Evolutionary conservation across 805 yeast species (phyloP).

Genomic region (Brettanomyces sp.): DNA sequence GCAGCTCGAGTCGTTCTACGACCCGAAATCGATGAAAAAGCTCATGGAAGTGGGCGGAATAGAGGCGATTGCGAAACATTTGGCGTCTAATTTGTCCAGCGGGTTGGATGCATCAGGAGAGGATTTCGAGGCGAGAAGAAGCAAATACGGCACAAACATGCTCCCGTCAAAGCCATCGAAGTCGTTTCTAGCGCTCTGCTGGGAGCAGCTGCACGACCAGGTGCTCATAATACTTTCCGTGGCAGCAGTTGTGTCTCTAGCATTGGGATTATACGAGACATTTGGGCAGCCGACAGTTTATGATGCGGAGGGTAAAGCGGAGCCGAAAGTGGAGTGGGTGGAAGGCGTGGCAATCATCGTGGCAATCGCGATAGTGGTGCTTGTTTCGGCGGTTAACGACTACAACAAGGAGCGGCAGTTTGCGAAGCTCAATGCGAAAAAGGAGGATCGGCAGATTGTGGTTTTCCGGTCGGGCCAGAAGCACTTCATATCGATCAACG

Average conservation of each 20-base stretch:
- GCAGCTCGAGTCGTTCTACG: conserved; percentile 43
- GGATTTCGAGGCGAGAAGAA: conserved; percentile 28
- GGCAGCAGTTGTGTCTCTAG: conserved; percentile 85
- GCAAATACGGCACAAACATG: conserved; percentile 57
- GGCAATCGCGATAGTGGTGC: conserved; percentile 82
- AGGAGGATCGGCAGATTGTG: conserved; percentile 71
- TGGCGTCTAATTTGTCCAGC: conserved; percentile 27
- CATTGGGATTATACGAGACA: conserved; percentile 85
- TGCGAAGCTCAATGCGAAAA: conserved; percentile 76
- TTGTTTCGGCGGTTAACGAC: conserved; percentile 94
- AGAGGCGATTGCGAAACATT: conserved; percentile 19
- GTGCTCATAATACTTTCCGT: conserved; percentile 73
- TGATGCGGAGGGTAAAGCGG: conserved; percentile 67
- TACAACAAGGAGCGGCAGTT: conserved; percentile 94
- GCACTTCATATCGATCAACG: conserved; percentile 57
- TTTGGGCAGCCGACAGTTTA: conserved; percentile 73
- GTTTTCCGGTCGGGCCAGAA: conserved; percentile 70
- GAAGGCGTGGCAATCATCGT: conserved; percentile 97
- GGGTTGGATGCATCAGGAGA: conserved; percentile 33
- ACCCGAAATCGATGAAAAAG: conserved; percentile 48
- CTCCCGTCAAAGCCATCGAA: conserved; percentile 69
- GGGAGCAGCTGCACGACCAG: conserved; percentile 84
- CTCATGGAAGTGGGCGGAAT: conserved; percentile 38
- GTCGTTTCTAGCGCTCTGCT: conserved; percentile 57
- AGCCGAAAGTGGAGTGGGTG: conserved; percentile 93